Evolutionary conservation across 441 rosid genomes (phyloP).

Genomic region (Daphne laureola): DNA sequence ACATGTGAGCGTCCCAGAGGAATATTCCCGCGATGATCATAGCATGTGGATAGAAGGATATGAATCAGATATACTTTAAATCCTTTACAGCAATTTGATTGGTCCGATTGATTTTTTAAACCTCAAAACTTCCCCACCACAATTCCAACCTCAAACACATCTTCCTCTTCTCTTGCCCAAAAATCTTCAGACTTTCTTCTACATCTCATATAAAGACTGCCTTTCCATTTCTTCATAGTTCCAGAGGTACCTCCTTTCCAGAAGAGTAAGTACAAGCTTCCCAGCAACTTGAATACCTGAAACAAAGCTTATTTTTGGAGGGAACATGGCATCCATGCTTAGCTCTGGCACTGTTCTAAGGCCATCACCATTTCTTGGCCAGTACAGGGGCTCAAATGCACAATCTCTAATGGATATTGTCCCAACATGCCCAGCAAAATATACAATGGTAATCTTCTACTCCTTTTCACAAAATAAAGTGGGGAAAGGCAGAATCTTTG

Average conservation of each 20-base stretch:
- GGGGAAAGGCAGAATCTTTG: no score
- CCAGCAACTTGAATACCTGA: neutral
- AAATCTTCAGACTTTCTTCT: conserved; percentile 18
- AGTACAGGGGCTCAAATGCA: conserved; percentile 37
- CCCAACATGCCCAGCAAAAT: conserved; percentile 52
- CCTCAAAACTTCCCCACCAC: conserved; percentile 33
- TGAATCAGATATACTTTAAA: conserved; percentile 49
- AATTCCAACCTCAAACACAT: conserved; percentile 8
- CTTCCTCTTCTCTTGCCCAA: conserved; percentile 30
- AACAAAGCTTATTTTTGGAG: neutral
- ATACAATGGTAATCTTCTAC: conserved; percentile 49
- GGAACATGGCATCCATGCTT: conserved; percentile 45
- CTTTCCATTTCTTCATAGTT: conserved; percentile 10
- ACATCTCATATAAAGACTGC: conserved; percentile 2
- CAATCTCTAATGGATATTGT: conserved; percentile 69
- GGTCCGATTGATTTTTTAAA: conserved; percentile 31
- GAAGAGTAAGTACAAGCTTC: conserved; percentile 3
- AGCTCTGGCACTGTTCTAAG: conserved; percentile 47
- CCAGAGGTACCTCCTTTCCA: conserved; percentile 11
- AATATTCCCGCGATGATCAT: conserved; percentile 16
- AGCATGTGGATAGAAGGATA: conserved; percentile 51
- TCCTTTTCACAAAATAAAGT: neutral
- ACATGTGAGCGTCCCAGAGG: neutral
- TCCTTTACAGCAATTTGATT: conserved; percentile 55
- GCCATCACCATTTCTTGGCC: conserved; percentile 62